phyloP scores from a whole-genome alignment of 768 basidiomycete genomes.

The Tylopilus plumbeoviolaceoides region DNA sequence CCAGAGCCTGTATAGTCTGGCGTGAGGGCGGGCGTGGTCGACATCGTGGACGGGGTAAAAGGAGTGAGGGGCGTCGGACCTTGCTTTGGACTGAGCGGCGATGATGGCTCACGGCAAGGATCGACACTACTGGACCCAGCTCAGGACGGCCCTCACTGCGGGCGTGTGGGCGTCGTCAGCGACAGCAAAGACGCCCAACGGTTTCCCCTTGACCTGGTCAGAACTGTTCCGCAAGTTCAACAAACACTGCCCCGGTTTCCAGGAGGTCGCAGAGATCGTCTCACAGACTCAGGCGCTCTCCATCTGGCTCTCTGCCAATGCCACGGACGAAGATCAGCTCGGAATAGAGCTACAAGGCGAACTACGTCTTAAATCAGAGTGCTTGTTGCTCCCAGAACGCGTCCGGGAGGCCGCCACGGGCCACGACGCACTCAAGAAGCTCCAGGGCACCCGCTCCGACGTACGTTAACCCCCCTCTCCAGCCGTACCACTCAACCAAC shows the following conservation, averaged over 20 bases:
- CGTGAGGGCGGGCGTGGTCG: constrained; percentile 53
- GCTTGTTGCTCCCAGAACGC: constrained; percentile 49
- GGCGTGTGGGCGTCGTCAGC: constrained; percentile 64
- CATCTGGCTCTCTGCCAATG: constrained; percentile 47
- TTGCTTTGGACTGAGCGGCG: neutral
- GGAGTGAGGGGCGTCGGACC: constrained; percentile 1
- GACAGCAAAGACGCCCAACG: constrained; percentile 61
- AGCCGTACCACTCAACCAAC: constrained; percentile 2
- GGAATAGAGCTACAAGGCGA: constrained; percentile 37
- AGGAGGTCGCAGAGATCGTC: constrained; percentile 61
- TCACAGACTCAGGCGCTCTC: constrained; percentile 63
- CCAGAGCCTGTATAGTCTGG: constrained; percentile 62
- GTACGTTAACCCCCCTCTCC: constrained; percentile 39
- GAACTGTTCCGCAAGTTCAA: constrained; percentile 83
- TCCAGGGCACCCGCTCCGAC: constrained; percentile 51
- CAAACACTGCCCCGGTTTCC: constrained; percentile 68
- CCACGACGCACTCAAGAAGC: constrained; percentile 50
- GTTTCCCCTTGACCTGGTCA: constrained; percentile 58
- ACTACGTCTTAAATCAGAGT: constrained; percentile 48
- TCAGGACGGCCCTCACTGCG: constrained; percentile 63
- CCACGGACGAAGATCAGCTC: constrained; percentile 55
- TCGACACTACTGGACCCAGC: constrained; percentile 73
- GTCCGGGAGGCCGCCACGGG: constrained; percentile 53
- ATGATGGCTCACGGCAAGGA: constrained; percentile 57
- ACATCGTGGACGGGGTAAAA: constrained; percentile 24